Conservation (phyloP, 495 filamentous ascomycete species). For the Xylaria nigripes region DNA sequence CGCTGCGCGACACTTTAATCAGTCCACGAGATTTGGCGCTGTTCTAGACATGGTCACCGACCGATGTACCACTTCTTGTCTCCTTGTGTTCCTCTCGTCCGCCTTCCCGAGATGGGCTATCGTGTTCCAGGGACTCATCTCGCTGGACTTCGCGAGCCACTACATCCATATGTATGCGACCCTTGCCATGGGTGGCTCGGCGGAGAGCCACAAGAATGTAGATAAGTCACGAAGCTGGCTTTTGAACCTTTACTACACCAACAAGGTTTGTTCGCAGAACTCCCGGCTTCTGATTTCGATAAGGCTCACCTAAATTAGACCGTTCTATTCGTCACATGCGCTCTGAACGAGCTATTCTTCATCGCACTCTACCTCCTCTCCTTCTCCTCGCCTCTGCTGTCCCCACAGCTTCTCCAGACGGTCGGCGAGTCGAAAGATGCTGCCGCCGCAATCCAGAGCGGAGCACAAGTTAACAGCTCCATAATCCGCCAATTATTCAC, state of each 20-base stretch:
- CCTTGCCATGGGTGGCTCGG: conserved; percentile 66
- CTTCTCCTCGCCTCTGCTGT: conserved; percentile 81
- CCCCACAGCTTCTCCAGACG: conserved; percentile 62
- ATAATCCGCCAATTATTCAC: conserved; percentile 60
- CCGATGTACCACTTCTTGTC: conserved; percentile 86
- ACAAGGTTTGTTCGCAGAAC: conserved; percentile 59
- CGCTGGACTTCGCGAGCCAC: conserved; percentile 85
- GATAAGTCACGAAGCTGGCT: conserved; percentile 70
- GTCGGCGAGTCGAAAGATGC: conserved; percentile 33
- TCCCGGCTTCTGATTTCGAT: background rate
- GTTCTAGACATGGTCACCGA: conserved; percentile 92
- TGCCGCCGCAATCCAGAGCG: conserved; percentile 49
- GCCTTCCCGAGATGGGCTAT: conserved; percentile 90
- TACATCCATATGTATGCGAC: conserved; percentile 99
- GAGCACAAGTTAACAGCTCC: conserved; percentile 56
- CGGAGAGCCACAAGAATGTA: conserved; percentile 87
- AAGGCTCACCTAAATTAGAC: conserved; percentile 45
- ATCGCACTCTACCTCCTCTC: conserved; percentile 95
- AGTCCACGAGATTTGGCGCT: conserved; percentile 89
- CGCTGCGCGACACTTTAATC: conserved; percentile 78
- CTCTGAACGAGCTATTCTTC: conserved; percentile 91
- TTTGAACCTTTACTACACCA: conserved; percentile 92
- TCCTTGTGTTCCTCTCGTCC: conserved; percentile 86
- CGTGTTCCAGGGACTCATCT: conserved; percentile 87
- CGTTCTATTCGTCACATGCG: conserved; percentile 86